These are phyloP conservation scores for Cordyceps tenuipes DNA, from an alignment of 2,329 filamentous ascomycete genomes.

Conservation along the genomic window DNA sequence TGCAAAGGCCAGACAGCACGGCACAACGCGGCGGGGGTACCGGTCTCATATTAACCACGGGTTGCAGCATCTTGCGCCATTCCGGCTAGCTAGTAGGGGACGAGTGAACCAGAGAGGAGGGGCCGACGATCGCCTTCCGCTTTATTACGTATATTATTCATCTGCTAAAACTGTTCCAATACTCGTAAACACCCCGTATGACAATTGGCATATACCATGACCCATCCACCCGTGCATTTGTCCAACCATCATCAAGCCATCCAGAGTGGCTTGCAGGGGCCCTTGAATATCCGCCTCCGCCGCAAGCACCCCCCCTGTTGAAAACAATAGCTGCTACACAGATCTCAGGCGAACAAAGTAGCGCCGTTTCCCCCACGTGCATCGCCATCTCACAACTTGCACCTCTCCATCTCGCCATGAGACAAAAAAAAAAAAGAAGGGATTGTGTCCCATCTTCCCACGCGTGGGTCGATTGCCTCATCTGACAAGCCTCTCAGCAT, in stretches of 20 bases:
- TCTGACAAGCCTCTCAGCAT: background rate
- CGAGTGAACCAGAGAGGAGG: too few species aligned
- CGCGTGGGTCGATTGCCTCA: background rate
- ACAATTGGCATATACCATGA: too few species aligned
- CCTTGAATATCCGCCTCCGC: background rate
- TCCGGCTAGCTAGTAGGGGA: background rate
- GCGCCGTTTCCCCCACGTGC: conserved; percentile 2
- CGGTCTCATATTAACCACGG: background rate
- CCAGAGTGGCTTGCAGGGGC: background rate
- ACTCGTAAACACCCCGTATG: too few species aligned
- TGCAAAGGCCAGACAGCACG: background rate
- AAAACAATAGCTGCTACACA: background rate
- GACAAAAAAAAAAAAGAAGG: too few species aligned
- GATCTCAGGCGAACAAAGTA: background rate
- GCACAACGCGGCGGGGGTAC: background rate
- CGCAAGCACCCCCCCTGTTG: background rate
- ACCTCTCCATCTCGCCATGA: background rate
- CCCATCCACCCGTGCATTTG: background rate
- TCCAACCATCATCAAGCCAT: background rate
- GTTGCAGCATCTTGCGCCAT: conserved; percentile 1
- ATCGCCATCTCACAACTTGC: background rate
- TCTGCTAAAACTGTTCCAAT: too few species aligned
- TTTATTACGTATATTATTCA: background rate
- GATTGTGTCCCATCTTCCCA: background rate
- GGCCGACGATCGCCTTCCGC: background rate